Percentiles rank a stretch among this genome's conserved stretches.
Conservation (phyloP, 371 early-diverging fungal species). For the Mortierella sp. region DNA sequence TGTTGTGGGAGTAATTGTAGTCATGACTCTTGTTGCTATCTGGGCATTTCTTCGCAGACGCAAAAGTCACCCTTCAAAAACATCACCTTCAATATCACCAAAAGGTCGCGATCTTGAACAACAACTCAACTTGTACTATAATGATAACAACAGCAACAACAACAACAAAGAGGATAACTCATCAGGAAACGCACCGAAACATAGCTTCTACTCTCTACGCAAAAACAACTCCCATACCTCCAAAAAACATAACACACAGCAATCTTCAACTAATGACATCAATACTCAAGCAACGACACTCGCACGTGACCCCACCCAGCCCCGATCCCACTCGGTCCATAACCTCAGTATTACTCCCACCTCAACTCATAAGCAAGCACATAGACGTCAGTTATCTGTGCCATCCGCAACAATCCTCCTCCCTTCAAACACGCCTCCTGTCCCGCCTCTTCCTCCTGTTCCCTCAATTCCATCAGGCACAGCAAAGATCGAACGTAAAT, state of each 20-base stretch:
- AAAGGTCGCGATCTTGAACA: conserved; percentile 12
- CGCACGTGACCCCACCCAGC: neutral
- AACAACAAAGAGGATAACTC: neutral
- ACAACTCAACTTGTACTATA: conserved; percentile 3
- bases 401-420: neutral
- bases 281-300: neutral
- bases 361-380: neutral
- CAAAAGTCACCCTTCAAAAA: conserved; percentile 11
- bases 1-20: conserved; percentile 14
- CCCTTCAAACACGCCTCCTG: neutral
- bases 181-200: neutral
- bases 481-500: neutral
- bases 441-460: conserved; percentile 4
- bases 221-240: neutral
- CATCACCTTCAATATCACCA: conserved; percentile 8
- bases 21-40: conserved; percentile 12
- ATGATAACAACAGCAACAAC: neutral
- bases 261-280: neutral
- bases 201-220: neutral
- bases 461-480: neutral
- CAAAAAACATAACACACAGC: neutral
- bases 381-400: conserved; percentile 5
- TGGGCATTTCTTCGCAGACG: conserved; percentile 23
- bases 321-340: conserved; percentile 3
- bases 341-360: neutral